phyloP scores from a whole-genome alignment of 78 protist species.

The Bodo saltans region DNA sequence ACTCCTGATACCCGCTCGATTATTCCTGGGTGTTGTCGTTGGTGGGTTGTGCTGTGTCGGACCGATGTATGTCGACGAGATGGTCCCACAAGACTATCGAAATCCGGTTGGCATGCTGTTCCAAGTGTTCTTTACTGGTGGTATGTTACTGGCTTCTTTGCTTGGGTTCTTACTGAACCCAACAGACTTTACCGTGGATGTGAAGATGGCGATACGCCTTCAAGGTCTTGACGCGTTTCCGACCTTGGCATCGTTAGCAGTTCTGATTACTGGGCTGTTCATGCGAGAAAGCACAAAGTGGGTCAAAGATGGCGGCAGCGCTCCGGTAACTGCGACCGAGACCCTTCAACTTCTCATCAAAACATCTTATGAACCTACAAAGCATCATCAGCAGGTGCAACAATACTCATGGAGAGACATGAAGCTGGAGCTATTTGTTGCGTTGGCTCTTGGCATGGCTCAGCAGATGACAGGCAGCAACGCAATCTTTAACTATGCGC shows the following conservation, averaged over 20 bases:
- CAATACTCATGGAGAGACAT: background rate
- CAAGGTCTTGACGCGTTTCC: background rate
- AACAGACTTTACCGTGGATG: background rate
- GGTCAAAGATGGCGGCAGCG: background rate
- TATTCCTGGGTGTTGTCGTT: background rate
- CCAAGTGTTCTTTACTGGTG: background rate
- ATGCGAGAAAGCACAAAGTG: background rate
- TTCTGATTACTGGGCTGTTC: background rate
- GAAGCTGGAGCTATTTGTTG: background rate
- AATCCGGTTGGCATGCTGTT: background rate
- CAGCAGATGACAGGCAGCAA: background rate
- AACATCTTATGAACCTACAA: too few species aligned
- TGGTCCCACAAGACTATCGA: background rate
- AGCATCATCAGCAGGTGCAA: too few species aligned
- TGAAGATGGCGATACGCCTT: too few species aligned
- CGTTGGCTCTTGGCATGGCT: background rate
- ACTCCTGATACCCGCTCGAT: background rate
- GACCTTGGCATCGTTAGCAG: background rate
- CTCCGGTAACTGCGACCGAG: background rate
- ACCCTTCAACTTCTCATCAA: too few species aligned
- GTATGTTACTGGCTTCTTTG: background rate
- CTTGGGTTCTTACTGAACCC: background rate
- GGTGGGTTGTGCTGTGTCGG: background rate
- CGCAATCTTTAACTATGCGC: background rate
- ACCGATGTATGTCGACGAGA: background rate